A percentile compares a stretch with the other conserved stretches of the same genome.
These are phyloP conservation scores for Hanseniaspora occidentalis DNA, from an alignment of 805 yeast genomes.

Conservation along the genomic window DNA sequence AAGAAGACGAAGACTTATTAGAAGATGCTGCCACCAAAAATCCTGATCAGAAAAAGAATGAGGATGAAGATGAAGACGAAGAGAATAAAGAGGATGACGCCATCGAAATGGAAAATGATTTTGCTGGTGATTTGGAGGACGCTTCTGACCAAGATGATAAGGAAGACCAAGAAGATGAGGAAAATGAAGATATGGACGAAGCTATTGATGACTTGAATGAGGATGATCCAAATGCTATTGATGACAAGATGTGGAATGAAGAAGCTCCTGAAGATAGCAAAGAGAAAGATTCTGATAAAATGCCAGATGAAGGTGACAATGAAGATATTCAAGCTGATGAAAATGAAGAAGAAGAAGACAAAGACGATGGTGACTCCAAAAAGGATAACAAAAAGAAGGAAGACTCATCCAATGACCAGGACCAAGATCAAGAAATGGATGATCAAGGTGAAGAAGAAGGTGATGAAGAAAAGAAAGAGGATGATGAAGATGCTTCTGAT, in stretches of 20 bases:
- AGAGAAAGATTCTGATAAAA: conserved; percentile 69
- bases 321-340: conserved; percentile 32
- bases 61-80: conserved; percentile 33
- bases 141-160: conserved; percentile 54
- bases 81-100: conserved; percentile 86
- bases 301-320: conserved; percentile 44
- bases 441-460: conserved; percentile 27
- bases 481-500: conserved; percentile 35
- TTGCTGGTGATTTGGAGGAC: conserved; percentile 89
- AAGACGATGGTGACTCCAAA: conserved; percentile 20
- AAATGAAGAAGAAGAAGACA: conserved; percentile 27
- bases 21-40: conserved; percentile 61
- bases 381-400: conserved; percentile 17
- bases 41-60: conserved; percentile 57
- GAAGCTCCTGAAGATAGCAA: conserved; percentile 58
- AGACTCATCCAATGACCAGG: conserved; percentile 4
- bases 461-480: conserved; percentile 25
- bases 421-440: conserved; percentile 20
- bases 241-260: conserved; percentile 88
- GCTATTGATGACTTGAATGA: conserved; percentile 58
- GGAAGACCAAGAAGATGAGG: conserved; percentile 38
- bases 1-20: conserved; percentile 46
- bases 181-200: conserved; percentile 53
- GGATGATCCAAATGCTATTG: conserved; percentile 38
- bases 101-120: conserved; percentile 88